Percentiles rank a stretch among this genome's conserved stretches.
Evolutionary conservation across 371 early-diverging fungal species (phyloP).

Genomic region (Lichtheimia ornata): DNA sequence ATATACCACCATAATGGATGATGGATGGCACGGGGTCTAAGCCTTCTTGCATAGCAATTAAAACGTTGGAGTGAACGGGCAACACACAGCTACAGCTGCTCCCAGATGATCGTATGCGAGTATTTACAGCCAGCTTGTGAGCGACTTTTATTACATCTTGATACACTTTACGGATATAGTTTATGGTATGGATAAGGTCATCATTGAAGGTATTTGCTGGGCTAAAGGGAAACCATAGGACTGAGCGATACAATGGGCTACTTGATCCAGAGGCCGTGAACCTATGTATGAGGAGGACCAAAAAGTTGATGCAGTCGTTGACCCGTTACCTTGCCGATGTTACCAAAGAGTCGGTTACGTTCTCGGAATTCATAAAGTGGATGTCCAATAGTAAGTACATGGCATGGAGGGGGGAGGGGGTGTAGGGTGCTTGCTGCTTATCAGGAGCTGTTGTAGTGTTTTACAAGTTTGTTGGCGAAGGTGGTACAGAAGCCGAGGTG

Average conservation of each 20-base stretch:
- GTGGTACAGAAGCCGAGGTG: not conserved
- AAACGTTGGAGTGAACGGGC: conserved; percentile 11
- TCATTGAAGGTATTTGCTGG: not conserved
- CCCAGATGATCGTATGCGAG: conserved; percentile 3
- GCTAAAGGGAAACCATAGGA: not conserved
- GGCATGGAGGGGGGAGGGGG: too few species aligned
- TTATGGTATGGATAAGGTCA: not conserved
- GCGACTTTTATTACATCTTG: conserved; percentile 5
- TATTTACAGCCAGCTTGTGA: conserved; percentile 10
- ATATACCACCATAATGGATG: not conserved
- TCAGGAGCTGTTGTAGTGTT: not conserved
- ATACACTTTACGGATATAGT: conserved; percentile 6
- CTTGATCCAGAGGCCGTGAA: conserved; percentile 1
- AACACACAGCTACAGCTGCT: conserved; percentile 4
- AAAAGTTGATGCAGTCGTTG: conserved; percentile 2
- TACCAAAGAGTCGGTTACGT: not conserved
- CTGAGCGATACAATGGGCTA: conserved; percentile 5
- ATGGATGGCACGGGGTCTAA: not conserved
- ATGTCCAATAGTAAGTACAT: not conserved
- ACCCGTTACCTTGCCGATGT: not conserved
- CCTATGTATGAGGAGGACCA: not conserved
- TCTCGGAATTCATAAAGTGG: conserved; percentile 9
- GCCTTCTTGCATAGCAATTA: not conserved
- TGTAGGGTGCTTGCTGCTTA: not conserved
- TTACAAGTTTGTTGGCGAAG: not conserved